Conservation (phyloP, 331 rosid species). For the Quercus phellos region DNA sequence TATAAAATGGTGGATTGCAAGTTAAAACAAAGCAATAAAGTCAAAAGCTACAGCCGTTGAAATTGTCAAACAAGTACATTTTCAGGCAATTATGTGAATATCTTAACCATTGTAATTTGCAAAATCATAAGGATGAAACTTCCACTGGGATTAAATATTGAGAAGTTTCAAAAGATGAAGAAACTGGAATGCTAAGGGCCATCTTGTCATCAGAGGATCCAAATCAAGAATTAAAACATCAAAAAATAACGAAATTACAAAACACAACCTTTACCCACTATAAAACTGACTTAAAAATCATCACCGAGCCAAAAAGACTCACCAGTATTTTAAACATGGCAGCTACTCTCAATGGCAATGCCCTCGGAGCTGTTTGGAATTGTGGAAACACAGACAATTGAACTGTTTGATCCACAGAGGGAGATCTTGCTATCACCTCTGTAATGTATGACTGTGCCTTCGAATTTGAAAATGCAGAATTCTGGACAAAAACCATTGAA, state of each 20-base stretch:
- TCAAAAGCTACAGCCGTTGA: neutral
- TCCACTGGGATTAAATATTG: neutral
- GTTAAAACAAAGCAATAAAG: neutral
- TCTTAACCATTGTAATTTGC: neutral
- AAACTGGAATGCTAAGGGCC: neutral
- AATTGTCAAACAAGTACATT: neutral
- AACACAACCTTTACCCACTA: neutral
- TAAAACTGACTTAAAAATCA: neutral
- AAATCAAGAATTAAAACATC: constrained; percentile 15
- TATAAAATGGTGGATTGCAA: neutral
- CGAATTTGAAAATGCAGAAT: constrained; percentile 64
- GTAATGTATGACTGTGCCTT: constrained; percentile 58
- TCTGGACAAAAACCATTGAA: constrained; percentile 38
- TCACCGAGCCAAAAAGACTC: constrained; percentile 30
- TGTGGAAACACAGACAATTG: constrained; percentile 58
- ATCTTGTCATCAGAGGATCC: constrained; percentile 1
- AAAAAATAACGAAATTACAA: constrained; percentile 3
- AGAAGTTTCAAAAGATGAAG: neutral
- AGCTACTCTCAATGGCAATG: constrained; percentile 74
- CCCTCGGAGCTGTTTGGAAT: constrained; percentile 51
- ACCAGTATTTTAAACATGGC: constrained; percentile 87
- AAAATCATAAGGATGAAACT: neutral
- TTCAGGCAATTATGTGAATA: neutral
- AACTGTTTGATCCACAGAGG: constrained; percentile 36
- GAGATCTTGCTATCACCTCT: constrained; percentile 64